Conservation (phyloP, 352 stramenopile genomes). For the Lagenidium giganteum region DNA sequence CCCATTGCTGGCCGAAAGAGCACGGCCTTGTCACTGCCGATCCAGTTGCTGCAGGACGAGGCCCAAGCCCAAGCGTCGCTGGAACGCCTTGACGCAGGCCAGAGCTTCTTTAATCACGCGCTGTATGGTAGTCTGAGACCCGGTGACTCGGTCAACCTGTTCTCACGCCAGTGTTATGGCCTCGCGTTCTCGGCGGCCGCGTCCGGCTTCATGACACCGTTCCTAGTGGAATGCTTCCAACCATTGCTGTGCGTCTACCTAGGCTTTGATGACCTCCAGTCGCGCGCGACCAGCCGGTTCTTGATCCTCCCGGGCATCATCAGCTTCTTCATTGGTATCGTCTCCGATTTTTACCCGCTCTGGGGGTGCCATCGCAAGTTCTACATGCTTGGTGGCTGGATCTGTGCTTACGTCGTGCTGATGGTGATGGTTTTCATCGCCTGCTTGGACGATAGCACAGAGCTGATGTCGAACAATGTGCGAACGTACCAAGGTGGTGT, state of each 20-base stretch:
- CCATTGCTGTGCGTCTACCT: slow-evolving; percentile 46
- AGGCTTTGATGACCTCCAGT: slow-evolving; percentile 28
- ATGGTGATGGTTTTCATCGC: slow-evolving; percentile 54
- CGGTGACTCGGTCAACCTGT: slow-evolving; percentile 33
- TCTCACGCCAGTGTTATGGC: slow-evolving; percentile 43
- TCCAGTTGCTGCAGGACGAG: slow-evolving; percentile 51
- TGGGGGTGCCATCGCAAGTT: slow-evolving; percentile 59
- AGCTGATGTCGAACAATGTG: slow-evolving; percentile 24
- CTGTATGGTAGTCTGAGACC: slow-evolving; percentile 50
- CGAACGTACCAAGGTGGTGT: slow-evolving; percentile 34
- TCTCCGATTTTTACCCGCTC: slow-evolving; percentile 62
- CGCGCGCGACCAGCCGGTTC: slow-evolving; percentile 33
- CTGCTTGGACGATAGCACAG: slow-evolving; percentile 31
- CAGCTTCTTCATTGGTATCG: slow-evolving; percentile 54
- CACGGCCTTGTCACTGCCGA: slow-evolving; percentile 35
- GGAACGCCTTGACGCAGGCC: slow-evolving; percentile 28
- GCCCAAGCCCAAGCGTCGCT: slow-evolving; percentile 18
- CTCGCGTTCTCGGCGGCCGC: slow-evolving; percentile 42
- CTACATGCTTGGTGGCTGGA: slow-evolving; percentile 59
- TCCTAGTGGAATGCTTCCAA: slow-evolving; percentile 43
- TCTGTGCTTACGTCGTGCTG: slow-evolving; percentile 45
- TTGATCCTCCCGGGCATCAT: slow-evolving; percentile 36
- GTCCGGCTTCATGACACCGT: slow-evolving; percentile 43
- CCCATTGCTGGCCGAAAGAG: slow-evolving; percentile 39
- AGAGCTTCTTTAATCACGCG: slow-evolving; percentile 51